These are phyloP conservation scores for Cinnamomum chago DNA, from an alignment of 164 flowering plant genomes.

Conservation along the genomic window DNA sequence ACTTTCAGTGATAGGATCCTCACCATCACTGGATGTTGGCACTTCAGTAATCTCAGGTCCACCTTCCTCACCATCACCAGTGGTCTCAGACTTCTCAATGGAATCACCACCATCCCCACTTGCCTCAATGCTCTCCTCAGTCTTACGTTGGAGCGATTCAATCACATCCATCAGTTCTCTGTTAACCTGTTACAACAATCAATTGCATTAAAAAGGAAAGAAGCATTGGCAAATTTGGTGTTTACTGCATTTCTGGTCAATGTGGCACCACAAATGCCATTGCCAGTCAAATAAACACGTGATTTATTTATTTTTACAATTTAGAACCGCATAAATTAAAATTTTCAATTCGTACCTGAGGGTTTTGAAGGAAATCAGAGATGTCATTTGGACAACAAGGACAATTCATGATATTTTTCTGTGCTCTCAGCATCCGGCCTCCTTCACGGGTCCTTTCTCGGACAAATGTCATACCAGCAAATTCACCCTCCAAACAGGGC, in stretches of 20 bases:
- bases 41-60: conserved; percentile 5
- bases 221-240: too few species aligned
- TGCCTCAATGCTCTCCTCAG: conserved; percentile 18
- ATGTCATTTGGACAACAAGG: conserved; percentile 72
- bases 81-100: background rate
- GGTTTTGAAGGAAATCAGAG: conserved; percentile 66
- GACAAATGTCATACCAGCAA: conserved; percentile 55
- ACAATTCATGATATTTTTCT: conserved; percentile 70
- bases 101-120: background rate
- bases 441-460: conserved; percentile 57
- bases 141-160: conserved; percentile 46
- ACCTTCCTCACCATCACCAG: background rate
- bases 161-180: conserved; percentile 66
- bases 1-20: background rate
- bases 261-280: too few species aligned
- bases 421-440: conserved; percentile 53
- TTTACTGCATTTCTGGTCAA: too few species aligned
- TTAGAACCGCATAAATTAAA: background rate
- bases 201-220: too few species aligned
- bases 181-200: conserved; percentile 48
- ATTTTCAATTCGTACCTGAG: conserved; percentile 45
- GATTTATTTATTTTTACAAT: background rate
- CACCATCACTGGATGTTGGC: background rate
- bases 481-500: conserved; percentile 65
- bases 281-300: too few species aligned